Conservation (phyloP, 441 rosid species). For the Populus trichocarpa region DNA sequence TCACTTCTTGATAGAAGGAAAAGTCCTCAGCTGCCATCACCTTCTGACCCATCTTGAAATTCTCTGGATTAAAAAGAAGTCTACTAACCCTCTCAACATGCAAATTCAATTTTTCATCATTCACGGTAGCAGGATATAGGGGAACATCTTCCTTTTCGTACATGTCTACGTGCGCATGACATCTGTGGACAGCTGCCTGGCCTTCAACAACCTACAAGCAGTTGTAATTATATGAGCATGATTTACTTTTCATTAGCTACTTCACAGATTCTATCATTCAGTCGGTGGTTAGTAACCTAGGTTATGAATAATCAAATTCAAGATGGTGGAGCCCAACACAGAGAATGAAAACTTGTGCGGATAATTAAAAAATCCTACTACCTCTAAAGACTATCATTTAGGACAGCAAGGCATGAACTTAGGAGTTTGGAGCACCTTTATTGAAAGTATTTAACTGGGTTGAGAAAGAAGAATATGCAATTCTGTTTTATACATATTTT, state of each 20-base stretch:
- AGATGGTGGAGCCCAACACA: neutral
- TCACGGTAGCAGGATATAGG: conserved; percentile 48
- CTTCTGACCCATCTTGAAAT: conserved; percentile 37
- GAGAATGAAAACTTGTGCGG: neutral
- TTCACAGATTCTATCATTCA: neutral
- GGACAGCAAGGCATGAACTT: neutral
- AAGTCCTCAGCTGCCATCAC: conserved; percentile 83
- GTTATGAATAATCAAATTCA: neutral
- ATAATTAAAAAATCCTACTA: too few relatives aligned
- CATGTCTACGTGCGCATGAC: conserved; percentile 48
- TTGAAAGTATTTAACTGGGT: neutral
- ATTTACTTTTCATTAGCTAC: neutral
- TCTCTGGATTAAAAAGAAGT: conserved; percentile 56
- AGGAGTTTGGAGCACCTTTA: neutral
- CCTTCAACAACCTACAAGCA: conserved; percentile 55
- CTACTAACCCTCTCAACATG: conserved; percentile 47
- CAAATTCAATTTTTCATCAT: conserved; percentile 48
- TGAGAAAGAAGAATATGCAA: neutral
- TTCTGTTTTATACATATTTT: neutral
- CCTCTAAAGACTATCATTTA: neutral
- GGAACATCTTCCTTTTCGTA: conserved; percentile 26
- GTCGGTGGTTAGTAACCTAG: neutral
- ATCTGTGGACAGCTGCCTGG: conserved; percentile 65
- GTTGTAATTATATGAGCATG: neutral
- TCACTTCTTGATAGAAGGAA: conserved; percentile 63